Evolutionary conservation across 225 moss, liverwort and hornwort species (phyloP), one percentile per base, ranked within the genome.

Genomic region (Takakia lepidozioides): DNA sequence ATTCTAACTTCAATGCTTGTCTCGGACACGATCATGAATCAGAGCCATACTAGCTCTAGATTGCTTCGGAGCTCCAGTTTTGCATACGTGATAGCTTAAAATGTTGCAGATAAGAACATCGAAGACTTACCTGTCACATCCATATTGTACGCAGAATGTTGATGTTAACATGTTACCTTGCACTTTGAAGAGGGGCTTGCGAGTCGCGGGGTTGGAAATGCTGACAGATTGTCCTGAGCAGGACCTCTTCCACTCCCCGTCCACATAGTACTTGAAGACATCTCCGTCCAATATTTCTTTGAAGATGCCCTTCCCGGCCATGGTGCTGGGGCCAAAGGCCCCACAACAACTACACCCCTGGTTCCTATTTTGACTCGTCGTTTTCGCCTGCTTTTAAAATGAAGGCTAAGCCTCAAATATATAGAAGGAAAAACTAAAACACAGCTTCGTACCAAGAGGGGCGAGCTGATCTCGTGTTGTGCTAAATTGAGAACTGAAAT

Each of bases 231-330:
- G 77, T 21, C 80, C 84, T 0, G 95, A 98, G 23, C 76, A 56
- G 2, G 95, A 98, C 51, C 80, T 61, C 59, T 29, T 87, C 95
- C 90, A 98, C 65, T 90, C 95, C 0, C 95, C 95, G 27, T 98
- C 95, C 19, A 75, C 54, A 1, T 98, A 98, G 44, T 83, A 98
- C 46, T 90, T 98, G 70, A 69, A 98, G 37, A 73, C 71, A 34
- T 98, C 95, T 40, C 95, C 95, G 52, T 98, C 95, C 43, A 98
- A 35, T n/a, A 90, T 76, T 11, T 98, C 95, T 59, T 75, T 85
- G 75, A 90, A 98, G 67, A 82, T 57, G 29, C 95, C 95, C 27
- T 82, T 98, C 26, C 95, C 90, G 19, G 90, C 95, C 95, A 98
- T 87, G 45, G 51, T 61, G 51, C 52, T 68, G 10, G 45, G 43